Percentiles rank a stretch among this genome's conserved stretches.
Evolutionary conservation across 495 filamentous ascomycete species (phyloP).

Genomic region (Parathielavia appendiculata): DNA sequence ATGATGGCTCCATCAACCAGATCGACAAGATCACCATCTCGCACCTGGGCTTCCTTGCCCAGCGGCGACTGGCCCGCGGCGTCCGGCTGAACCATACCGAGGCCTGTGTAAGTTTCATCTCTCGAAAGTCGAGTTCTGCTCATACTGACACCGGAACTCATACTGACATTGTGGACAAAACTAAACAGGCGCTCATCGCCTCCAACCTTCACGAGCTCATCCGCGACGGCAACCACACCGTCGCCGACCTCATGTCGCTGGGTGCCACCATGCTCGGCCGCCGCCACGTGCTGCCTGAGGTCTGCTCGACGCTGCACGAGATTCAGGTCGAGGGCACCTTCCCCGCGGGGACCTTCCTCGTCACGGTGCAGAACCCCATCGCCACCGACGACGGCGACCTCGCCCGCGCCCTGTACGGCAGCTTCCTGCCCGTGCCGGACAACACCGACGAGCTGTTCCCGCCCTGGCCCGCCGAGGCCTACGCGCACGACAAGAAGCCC

Average conservation of each 20-base stretch:
- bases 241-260: conserved; percentile 87
- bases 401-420: conserved; percentile 80
- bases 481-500: conserved; percentile 61
- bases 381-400: conserved; percentile 83
- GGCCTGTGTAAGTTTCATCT: conserved; percentile 60
- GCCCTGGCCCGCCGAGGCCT: conserved; percentile 52
- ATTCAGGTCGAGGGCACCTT: conserved; percentile 96
- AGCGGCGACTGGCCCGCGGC: conserved; percentile 82
- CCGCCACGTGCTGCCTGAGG: conserved; percentile 83
- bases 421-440: conserved; percentile 80
- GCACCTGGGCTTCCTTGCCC: conserved; percentile 82
- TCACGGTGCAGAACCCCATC: conserved; percentile 90
- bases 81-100: conserved; percentile 88
- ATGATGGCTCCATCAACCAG: conserved; percentile 40
- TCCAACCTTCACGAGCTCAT: conserved; percentile 92
- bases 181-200: conserved; percentile 73
- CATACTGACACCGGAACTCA: too few relatives aligned
- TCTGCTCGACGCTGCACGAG: conserved; percentile 68
- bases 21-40: conserved; percentile 95
- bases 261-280: conserved; percentile 91
- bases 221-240: conserved; percentile 89
- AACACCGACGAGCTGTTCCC: conserved; percentile 57
- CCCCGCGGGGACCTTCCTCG: conserved; percentile 82
- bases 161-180: conserved; percentile 15
- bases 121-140: too few relatives aligned